Base-by-base conservation (phyloP, 2,329 filamentous ascomycete genomes). In the Incumbomyces delicatus region DNA sequence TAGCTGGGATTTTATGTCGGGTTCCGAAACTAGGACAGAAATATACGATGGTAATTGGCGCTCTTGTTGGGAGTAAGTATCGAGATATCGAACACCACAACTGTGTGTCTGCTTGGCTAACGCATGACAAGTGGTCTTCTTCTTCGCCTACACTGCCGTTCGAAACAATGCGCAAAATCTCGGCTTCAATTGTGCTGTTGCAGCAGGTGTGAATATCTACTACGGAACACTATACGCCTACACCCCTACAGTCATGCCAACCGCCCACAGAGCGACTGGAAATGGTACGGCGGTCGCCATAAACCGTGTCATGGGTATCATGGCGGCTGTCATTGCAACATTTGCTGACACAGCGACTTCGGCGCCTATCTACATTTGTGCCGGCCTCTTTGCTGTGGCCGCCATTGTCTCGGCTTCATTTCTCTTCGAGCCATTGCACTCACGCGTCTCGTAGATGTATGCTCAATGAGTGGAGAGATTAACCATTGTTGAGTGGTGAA, bases 81-180 rank as follows among this genome's bases (percentile, higher is more conserved):
- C n/a, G n/a, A n/a, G n/a, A n/a, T n/a, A 84, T 0, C 76, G 81
- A 0, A 87, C 88, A 50, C 68, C 89, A 2, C 84, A 85, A 52
- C 75, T 66, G 3, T 20, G 13, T 11, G 11, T 0, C 61, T 85
- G 4, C 57, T 81, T 31, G 84, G 59, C 1, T 66, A n/a, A n/a
- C n/a, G n/a, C n/a, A n/a, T n/a, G n/a, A n/a, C n/a, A n/a, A n/a
- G n/a, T 81, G 71, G 70, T 70, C 2, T 84, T 88, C 63, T 85
- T 87, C 68, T 87, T 87, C 57, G 80, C 76, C 3, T 87, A 87
- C 62, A 87, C 83, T 0, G 72, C 77, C 36, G 80, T 87, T 13
- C 68, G 73, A 22, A 83, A 73, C 1, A 67, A 75, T 5, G 66
- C 69, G 2, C 71, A 85, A 57, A 81, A 87, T 54, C 62, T 85